These are phyloP conservation scores for Bryopsis sp. DNA, from an alignment of 139 green algal species.

Conservation along the genomic window DNA sequence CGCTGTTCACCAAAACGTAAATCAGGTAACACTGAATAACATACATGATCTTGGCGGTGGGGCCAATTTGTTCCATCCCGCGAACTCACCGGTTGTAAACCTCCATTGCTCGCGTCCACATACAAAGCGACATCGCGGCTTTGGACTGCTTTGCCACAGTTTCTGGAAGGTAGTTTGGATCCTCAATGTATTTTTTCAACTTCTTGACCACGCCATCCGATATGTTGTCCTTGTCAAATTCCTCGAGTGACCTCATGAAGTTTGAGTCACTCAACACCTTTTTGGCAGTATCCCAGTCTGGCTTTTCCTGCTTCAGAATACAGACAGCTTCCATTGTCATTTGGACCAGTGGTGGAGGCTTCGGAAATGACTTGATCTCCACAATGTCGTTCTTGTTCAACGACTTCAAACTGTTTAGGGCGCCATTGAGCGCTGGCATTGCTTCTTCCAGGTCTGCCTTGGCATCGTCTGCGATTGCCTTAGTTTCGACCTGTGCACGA, in stretches of 20 bases:
- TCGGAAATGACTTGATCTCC: slow-evolving; percentile 81
- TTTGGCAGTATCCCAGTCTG: slow-evolving; percentile 78
- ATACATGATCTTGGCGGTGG: background rate
- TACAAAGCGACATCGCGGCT: slow-evolving; percentile 70
- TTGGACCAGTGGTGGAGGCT: slow-evolving; percentile 68
- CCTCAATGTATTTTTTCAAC: slow-evolving; percentile 51
- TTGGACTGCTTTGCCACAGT: slow-evolving; percentile 59
- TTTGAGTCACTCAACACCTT: slow-evolving; percentile 51
- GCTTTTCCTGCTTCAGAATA: slow-evolving; percentile 64
- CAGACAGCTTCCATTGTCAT: slow-evolving; percentile 77
- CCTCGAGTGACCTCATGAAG: slow-evolving; percentile 68
- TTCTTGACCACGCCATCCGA: slow-evolving; percentile 41
- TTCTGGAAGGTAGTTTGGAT: slow-evolving; percentile 59
- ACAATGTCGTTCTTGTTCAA: slow-evolving; percentile 78
- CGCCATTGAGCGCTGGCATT: slow-evolving; percentile 65
- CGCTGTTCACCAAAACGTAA: slow-evolving; percentile 10
- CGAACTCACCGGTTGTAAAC: slow-evolving; percentile 48
- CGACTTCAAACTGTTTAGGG: slow-evolving; percentile 60
- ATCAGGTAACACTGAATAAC: background rate
- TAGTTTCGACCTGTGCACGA: slow-evolving; percentile 25
- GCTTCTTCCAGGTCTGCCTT: slow-evolving; percentile 74
- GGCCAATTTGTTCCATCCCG: too few species aligned
- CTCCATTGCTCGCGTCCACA: slow-evolving; percentile 79
- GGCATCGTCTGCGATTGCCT: slow-evolving; percentile 67
- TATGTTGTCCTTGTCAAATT: slow-evolving; percentile 81